phyloP scores from a whole-genome alignment of 1,284 basidiomycete genomes.

The Marasmius oreades region DNA sequence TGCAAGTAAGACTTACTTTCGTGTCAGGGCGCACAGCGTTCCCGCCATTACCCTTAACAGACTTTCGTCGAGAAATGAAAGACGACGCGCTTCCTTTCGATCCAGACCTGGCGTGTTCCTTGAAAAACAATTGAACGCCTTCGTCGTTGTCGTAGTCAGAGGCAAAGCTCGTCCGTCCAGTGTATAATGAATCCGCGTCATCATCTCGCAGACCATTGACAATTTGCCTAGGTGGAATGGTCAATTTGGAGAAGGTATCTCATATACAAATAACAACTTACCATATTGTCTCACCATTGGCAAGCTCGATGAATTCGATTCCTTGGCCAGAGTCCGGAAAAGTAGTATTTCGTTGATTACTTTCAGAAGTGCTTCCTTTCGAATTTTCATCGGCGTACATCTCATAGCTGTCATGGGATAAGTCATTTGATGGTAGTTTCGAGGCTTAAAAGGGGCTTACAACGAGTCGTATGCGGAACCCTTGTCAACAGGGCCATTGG shows the following conservation, averaged over 20 bases:
- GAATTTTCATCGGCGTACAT: conserved; percentile 65
- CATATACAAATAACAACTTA: conserved; percentile 28
- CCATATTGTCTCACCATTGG: conserved; percentile 83
- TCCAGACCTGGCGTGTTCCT: conserved; percentile 63
- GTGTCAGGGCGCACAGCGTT: conserved; percentile 53
- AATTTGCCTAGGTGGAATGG: conserved; percentile 56
- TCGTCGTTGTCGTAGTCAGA: conserved; percentile 69
- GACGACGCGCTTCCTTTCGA: conserved; percentile 61
- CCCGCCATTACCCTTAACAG: conserved; percentile 45
- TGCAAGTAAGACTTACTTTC: conserved; percentile 48
- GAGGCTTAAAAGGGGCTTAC: conserved; percentile 42
- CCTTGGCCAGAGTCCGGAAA: conserved; percentile 45
- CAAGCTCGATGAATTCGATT: conserved; percentile 74
- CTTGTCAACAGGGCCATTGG: conserved; percentile 53
- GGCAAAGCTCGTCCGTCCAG: conserved; percentile 63
- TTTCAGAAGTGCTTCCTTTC: conserved; percentile 18
- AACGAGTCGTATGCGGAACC: conserved; percentile 71
- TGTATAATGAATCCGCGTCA: conserved; percentile 66
- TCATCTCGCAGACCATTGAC: conserved; percentile 78
- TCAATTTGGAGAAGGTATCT: conserved; percentile 13
- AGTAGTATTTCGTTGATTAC: not conserved
- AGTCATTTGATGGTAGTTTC: conserved; percentile 12
- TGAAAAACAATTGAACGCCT: conserved; percentile 64
- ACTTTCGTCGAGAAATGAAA: conserved; percentile 61
- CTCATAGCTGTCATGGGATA: conserved; percentile 52